Evolutionary conservation across 768 basidiomycete genomes (phyloP), one percentile per base, ranked within the genome.

Genomic region (Boletus tomentosulus): DNA sequence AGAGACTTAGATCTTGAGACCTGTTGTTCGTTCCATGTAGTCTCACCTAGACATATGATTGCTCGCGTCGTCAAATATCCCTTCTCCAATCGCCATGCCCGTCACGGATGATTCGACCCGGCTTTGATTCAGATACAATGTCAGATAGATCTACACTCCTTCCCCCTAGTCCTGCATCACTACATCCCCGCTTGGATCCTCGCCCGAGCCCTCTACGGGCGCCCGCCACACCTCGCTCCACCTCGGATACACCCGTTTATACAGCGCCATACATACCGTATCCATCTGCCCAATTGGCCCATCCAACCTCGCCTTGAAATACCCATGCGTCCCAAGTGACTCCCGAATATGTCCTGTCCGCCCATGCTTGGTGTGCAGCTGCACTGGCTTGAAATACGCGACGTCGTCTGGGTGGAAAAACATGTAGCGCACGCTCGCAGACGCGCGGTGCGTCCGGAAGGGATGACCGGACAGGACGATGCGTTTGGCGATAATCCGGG

Each of bases 361-460:
- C 10, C 96, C 95, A 56, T 87, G 80, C 72, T 98, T 99, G 3
- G 94, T 98, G 68, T 92, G 80, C 53, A 98, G 76, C 66, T 96
- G 92, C 55, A 98, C 85, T 1, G 94, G 93, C 68, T 92, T 89
- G 78, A 89, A 98, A 71, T 95, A 98, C 39, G 82, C 77, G 46
- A 98, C 81, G 67, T 98, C 96, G 44, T 92, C 92, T 83, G 85
- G 62, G 70, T 95, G 87, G 80, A 99, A 98, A 76, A 98, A 98
- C 92, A 99, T 91, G 76, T 98, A 98, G 51, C 96, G 86, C 62
- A 99, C 86, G 6, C 96, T 98, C 3, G 95, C 96, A 6, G 92
- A 92, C 76, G 92, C 94, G 68, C 93, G 92, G 78, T 98, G 95
- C 2, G 98, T 86, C 65, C 94, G 95, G 83, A 93, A 90, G 1